Percentiles rank a stretch among this genome's conserved stretches.
phyloP scores from a whole-genome alignment of 1,284 basidiomycete species.

The Pholiota adiposa region DNA sequence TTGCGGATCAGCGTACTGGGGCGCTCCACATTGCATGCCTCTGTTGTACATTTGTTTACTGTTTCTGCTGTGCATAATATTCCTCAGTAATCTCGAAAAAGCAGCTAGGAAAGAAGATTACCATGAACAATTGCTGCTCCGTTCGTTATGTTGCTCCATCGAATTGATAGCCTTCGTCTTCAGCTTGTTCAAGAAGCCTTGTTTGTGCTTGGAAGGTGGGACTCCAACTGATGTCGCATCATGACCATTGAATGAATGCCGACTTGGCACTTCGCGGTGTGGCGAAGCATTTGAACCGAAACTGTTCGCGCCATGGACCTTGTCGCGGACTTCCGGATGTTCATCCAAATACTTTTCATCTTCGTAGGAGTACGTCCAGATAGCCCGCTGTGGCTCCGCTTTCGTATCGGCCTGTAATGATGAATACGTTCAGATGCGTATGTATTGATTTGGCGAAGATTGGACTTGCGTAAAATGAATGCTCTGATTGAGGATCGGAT shows the following conservation, averaged over 20 bases:
- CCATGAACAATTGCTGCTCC: slow-evolving; percentile 36
- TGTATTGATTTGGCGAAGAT: neutral
- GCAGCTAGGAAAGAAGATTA: slow-evolving; percentile 22
- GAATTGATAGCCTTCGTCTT: slow-evolving; percentile 68
- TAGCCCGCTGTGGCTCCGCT: slow-evolving; percentile 65
- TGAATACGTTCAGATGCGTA: too few species aligned
- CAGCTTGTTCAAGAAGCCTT: slow-evolving; percentile 57
- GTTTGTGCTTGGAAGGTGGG: slow-evolving; percentile 33
- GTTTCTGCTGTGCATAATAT: slow-evolving; percentile 9
- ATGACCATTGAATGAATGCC: slow-evolving; percentile 31
- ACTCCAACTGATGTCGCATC: slow-evolving; percentile 12
- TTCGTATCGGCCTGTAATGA: slow-evolving; percentile 67
- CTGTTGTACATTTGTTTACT: slow-evolving; percentile 18
- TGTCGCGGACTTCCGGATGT: slow-evolving; percentile 54
- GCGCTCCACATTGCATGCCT: slow-evolving; percentile 21
- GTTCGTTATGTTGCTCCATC: slow-evolving; percentile 63
- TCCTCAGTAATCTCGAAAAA: neutral
- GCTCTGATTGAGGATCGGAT: slow-evolving; percentile 46
- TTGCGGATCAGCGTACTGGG: slow-evolving; percentile 21
- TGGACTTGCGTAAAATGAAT: slow-evolving; percentile 47
- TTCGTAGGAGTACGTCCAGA: slow-evolving; percentile 74
- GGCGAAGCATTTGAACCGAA: slow-evolving; percentile 26
- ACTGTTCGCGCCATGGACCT: slow-evolving; percentile 28
- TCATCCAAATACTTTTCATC: slow-evolving; percentile 63
- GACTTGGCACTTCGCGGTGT: slow-evolving; percentile 26